These are phyloP conservation scores for Coniochaeta hoffmannii DNA, from an alignment of 2,329 filamentous ascomycete species.

Conservation along the genomic window DNA sequence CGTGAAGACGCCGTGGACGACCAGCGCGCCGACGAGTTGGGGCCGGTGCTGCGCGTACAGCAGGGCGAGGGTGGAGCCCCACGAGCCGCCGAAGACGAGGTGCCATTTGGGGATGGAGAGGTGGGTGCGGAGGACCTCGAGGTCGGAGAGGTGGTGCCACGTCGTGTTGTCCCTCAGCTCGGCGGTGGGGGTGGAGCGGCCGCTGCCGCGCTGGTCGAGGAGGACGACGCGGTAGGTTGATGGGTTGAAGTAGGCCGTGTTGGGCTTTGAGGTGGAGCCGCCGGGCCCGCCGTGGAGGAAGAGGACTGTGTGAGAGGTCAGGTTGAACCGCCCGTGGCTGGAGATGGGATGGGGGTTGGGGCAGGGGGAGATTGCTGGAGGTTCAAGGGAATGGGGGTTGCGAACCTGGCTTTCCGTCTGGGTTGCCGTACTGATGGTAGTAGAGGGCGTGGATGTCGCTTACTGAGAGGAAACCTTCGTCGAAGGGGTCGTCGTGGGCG, in stretches of 20 bases:
- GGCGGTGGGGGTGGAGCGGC: slow-evolving; percentile 32
- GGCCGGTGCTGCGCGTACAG: slow-evolving; percentile 35
- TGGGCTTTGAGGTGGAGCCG: slow-evolving; percentile 22
- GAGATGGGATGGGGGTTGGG: not conserved
- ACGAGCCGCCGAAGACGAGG: slow-evolving; percentile 38
- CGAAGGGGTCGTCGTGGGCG: slow-evolving; percentile 24
- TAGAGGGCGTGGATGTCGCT: slow-evolving; percentile 25
- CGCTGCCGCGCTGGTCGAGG: slow-evolving; percentile 37
- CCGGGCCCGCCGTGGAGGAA: slow-evolving; percentile 35
- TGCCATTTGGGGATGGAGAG: slow-evolving; percentile 34
- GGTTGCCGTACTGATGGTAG: slow-evolving; percentile 30
- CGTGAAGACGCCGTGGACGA: slow-evolving; percentile 34
- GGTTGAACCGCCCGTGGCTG: not conserved
- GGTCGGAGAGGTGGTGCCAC: slow-evolving; percentile 33
- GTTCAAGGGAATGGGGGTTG: not conserved
- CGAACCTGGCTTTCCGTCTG: slow-evolving; percentile 27
- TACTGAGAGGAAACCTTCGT: slow-evolving; percentile 21
- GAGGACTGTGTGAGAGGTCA: not conserved
- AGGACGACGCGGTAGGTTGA: slow-evolving; percentile 34
- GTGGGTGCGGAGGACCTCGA: slow-evolving; percentile 33
- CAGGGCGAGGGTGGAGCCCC: slow-evolving; percentile 36
- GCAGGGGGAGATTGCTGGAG: not conserved
- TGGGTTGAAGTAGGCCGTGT: slow-evolving; percentile 34
- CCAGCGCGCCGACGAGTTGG: slow-evolving; percentile 25
- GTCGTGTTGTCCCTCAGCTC: slow-evolving; percentile 36